Conservation (phyloP, 495 filamentous ascomycete genomes). For the Peziza echinospora region DNA sequence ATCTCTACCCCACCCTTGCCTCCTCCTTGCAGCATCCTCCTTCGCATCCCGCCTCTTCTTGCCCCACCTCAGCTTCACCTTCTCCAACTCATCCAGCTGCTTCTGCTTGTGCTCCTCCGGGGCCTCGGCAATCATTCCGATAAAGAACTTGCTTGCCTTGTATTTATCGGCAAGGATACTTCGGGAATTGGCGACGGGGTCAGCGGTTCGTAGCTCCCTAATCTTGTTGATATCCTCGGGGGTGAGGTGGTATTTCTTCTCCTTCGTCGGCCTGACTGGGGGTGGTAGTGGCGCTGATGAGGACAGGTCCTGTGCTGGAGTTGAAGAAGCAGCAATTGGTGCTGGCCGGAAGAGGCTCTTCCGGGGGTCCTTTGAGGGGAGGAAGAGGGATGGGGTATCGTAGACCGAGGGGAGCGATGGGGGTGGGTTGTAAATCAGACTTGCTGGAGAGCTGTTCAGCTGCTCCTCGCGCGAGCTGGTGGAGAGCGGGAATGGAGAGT, state of each 20-base stretch:
- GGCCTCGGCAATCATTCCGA: conserved; percentile 14
- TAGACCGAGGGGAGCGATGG: conserved; percentile 60
- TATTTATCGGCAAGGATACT: conserved; percentile 25
- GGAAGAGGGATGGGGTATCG: conserved; percentile 76
- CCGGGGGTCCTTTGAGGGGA: conserved; percentile 57
- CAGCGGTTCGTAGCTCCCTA: conserved; percentile 57
- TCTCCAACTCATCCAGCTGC: conserved; percentile 10
- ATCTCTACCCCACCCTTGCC: conserved; percentile 15
- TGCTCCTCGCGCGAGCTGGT: conserved; percentile 40
- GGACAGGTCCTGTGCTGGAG: conserved; percentile 3
- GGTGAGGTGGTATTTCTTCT: conserved; percentile 59
- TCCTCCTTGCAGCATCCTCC: conserved; percentile 11
- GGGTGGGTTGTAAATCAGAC: conserved; percentile 89
- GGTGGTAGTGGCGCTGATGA: conserved; percentile 28
- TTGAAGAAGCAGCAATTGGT: conserved; percentile 11
- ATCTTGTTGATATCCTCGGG: conserved; percentile 54
- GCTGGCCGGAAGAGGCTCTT: no score
- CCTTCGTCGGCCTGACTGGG: conserved; percentile 25
- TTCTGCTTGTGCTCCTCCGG: conserved; percentile 6
- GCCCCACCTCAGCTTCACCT: conserved; percentile 14
- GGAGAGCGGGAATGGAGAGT: conserved; percentile 40
- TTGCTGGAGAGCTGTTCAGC: conserved; percentile 26
- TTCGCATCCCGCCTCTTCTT: conserved; percentile 9
- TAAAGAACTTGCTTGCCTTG: conserved; percentile 8
- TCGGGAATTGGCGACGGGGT: conserved; percentile 47